Conservation (phyloP, 768 basidiomycete species). For the Mycena filopes region DNA sequence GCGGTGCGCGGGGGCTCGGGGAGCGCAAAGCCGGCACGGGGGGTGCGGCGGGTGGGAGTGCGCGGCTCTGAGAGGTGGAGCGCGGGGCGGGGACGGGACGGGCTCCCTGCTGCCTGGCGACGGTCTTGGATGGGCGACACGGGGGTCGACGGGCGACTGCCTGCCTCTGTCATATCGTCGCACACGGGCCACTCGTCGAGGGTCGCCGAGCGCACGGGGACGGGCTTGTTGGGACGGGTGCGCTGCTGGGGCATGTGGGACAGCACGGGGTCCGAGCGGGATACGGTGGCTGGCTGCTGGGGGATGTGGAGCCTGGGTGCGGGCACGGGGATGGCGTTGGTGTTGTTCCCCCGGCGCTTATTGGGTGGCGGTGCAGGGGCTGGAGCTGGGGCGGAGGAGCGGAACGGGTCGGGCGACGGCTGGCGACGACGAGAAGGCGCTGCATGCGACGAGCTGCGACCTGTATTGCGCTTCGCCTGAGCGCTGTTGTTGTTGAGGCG, state of each 20-base stretch:
- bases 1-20: constrained; percentile 62
- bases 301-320: constrained; percentile 3
- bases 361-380: constrained; percentile 64
- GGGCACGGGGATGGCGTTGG: constrained; percentile 28
- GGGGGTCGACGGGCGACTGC: constrained; percentile 29
- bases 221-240: constrained; percentile 42
- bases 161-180: constrained; percentile 72
- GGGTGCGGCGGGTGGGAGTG: constrained; percentile 27
- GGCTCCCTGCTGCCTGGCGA: constrained; percentile 52
- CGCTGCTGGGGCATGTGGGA: constrained; percentile 51
- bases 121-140: constrained; percentile 13
- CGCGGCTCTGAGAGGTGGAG: constrained; percentile 28
- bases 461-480: constrained; percentile 15
- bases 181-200: constrained; percentile 68
- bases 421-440: constrained; percentile 59
- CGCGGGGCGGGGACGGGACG: constrained; percentile 54
- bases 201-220: constrained; percentile 34
- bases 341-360: constrained; percentile 28
- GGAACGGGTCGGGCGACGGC: constrained; percentile 40
- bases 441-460: constrained; percentile 26
- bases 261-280: constrained; percentile 63
- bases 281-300: constrained; percentile 46
- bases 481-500: constrained; percentile 20
- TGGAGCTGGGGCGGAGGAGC: constrained; percentile 41
- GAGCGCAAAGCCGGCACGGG: too few species aligned